These are phyloP conservation scores for Hygrocybe coccinea DNA, from an alignment of 768 basidiomycete genomes.

Conservation along the genomic window DNA sequence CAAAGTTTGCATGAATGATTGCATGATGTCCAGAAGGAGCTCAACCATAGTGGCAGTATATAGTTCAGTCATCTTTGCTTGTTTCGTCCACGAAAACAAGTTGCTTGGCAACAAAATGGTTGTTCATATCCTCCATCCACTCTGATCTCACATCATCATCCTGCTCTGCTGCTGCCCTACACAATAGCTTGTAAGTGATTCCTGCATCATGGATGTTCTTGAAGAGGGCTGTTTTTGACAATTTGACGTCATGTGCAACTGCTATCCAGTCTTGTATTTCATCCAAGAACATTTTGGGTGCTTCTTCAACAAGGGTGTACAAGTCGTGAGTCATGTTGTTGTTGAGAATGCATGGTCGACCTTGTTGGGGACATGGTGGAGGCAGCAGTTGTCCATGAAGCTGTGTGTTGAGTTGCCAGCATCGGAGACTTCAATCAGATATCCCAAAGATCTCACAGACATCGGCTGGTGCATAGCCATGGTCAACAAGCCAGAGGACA, in stretches of 20 bases:
- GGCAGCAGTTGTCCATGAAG: constrained; percentile 8
- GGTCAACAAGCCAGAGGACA: constrained; percentile 15
- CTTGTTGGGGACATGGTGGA: constrained; percentile 6
- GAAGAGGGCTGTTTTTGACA: no score
- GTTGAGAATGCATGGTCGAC: constrained; percentile 12
- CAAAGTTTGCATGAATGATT: neutral
- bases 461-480: constrained; percentile 12
- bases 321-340: neutral
- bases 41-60: neutral
- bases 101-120: no score
- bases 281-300: constrained; percentile 6
- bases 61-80: no score
- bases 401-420: constrained; percentile 2
- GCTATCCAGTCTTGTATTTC: no score
- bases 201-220: no score
- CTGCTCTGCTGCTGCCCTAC: no score
- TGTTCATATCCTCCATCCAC: no score
- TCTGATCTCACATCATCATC: no score
- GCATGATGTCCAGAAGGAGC: neutral
- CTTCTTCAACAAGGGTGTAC: neutral
- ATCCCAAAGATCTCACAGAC: constrained; percentile 15
- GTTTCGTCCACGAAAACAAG: no score
- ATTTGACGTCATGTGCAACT: no score
- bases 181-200: no score
- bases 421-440: constrained; percentile 5